Evolutionary conservation across 2,329 filamentous ascomycete genomes (phyloP).

Genomic region (Lizonia empirigonia): DNA sequence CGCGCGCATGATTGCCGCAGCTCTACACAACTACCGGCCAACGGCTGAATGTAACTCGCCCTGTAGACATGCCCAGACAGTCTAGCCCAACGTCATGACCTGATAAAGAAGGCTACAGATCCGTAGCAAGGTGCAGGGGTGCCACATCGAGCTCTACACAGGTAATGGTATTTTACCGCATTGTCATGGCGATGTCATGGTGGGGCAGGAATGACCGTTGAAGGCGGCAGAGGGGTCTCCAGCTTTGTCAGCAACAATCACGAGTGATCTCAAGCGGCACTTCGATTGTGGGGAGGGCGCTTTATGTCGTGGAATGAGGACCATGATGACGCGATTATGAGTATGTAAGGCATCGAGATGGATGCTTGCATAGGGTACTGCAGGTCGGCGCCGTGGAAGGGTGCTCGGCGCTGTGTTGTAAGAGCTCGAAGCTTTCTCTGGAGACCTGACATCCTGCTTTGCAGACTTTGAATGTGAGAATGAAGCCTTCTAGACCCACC

Average conservation of each 20-base stretch:
- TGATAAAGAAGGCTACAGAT: constrained; percentile 26
- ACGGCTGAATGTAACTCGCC: constrained; percentile 24
- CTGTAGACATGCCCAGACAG: constrained; percentile 33
- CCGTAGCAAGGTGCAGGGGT: constrained; percentile 18
- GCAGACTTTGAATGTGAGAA: not conserved
- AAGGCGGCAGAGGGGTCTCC: constrained; percentile 13
- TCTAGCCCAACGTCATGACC: constrained; percentile 40
- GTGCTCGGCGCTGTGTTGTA: not conserved
- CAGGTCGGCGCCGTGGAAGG: not conserved
- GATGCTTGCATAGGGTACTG: not conserved
- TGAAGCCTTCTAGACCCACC: constrained; percentile 3
- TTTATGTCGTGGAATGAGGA: constrained; percentile 26
- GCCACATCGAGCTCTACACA: constrained; percentile 21
- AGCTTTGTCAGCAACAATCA: constrained; percentile 16
- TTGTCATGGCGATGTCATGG: constrained; percentile 40
- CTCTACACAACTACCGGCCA: constrained; percentile 28
- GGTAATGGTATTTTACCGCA: constrained; percentile 20
- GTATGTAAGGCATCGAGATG: not conserved
- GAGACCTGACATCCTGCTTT: not conserved
- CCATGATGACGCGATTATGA: constrained; percentile 21
- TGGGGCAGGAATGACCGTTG: constrained; percentile 26
- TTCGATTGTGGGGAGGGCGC: not conserved
- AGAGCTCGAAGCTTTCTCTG: not conserved
- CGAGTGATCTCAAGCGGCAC: not conserved
- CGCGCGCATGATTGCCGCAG: constrained; percentile 13